phyloP scores from a whole-genome alignment of 495 filamentous ascomycete species.

The Penicillium bovifimosum region DNA sequence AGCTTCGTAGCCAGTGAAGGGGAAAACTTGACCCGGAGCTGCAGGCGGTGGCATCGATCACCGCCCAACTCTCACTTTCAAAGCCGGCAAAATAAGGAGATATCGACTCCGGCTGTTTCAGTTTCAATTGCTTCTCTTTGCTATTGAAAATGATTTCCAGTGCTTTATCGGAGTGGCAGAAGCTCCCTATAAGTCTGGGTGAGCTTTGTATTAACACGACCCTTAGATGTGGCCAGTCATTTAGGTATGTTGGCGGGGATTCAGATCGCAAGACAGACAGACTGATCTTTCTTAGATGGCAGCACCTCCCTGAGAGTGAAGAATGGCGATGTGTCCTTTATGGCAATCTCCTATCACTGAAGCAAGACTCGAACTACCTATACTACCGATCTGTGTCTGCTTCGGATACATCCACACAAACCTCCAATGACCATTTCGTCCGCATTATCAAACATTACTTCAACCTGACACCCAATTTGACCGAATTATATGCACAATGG shows the following conservation, averaged over 20 bases:
- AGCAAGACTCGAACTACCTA: constrained; percentile 71
- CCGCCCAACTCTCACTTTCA: constrained; percentile 19
- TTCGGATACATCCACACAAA: background rate
- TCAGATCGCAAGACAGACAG: background rate
- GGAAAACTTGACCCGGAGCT: constrained; percentile 26
- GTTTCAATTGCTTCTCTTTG: background rate
- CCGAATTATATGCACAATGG: constrained; percentile 80
- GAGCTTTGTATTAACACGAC: constrained; percentile 92
- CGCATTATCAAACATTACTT: constrained; percentile 72
- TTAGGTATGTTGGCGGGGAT: constrained; percentile 45
- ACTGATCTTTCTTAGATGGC: constrained; percentile 59
- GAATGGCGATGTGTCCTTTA: constrained; percentile 91
- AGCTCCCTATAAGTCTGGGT: constrained; percentile 68
- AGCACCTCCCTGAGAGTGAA: constrained; percentile 60
- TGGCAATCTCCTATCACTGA: constrained; percentile 77
- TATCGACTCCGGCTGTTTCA: background rate
- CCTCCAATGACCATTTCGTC: constrained; percentile 55
- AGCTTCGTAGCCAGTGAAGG: constrained; percentile 21
- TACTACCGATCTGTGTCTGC: constrained; percentile 59
- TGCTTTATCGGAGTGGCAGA: constrained; percentile 63
- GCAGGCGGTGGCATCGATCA: constrained; percentile 12
- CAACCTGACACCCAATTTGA: constrained; percentile 68
- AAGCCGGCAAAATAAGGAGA: constrained; percentile 13
- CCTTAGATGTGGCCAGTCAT: constrained; percentile 85
- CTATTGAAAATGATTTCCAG: constrained; percentile 19